Conservation (phyloP, 2,329 filamentous ascomycete species). For the Ophiostoma sp. region DNA sequence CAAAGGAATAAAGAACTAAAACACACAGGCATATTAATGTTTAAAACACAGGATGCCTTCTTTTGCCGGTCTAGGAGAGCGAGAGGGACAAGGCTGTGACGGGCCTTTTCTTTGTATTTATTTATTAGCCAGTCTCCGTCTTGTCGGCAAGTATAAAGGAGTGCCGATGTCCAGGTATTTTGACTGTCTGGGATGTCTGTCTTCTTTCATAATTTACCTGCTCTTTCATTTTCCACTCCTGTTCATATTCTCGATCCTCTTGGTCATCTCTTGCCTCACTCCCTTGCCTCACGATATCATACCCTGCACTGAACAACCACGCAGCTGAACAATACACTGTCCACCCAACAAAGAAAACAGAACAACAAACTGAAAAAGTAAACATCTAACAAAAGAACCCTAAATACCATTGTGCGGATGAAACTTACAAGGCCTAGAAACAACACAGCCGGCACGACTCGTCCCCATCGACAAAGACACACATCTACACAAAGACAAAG, state of each 20-base stretch:
- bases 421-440: background rate
- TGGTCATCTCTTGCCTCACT: background rate
- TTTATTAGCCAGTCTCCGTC: background rate
- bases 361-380: background rate
- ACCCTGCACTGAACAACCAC: background rate
- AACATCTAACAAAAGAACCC: background rate
- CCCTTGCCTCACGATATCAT: background rate
- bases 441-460: background rate
- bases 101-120: background rate
- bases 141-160: background rate
- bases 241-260: background rate
- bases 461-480: background rate
- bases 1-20: background rate
- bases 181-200: background rate
- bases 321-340: background rate
- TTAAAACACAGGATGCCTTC: background rate
- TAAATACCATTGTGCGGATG: background rate
- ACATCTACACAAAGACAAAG: background rate
- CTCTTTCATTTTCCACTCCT: background rate
- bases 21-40: background rate
- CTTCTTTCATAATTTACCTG: background rate
- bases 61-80: background rate
- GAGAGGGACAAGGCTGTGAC: background rate
- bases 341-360: background rate
- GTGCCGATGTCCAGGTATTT: background rate